Evolutionary conservation across 1,284 basidiomycete genomes (phyloP).

Genomic region (Coniferiporia sulphurascens): DNA sequence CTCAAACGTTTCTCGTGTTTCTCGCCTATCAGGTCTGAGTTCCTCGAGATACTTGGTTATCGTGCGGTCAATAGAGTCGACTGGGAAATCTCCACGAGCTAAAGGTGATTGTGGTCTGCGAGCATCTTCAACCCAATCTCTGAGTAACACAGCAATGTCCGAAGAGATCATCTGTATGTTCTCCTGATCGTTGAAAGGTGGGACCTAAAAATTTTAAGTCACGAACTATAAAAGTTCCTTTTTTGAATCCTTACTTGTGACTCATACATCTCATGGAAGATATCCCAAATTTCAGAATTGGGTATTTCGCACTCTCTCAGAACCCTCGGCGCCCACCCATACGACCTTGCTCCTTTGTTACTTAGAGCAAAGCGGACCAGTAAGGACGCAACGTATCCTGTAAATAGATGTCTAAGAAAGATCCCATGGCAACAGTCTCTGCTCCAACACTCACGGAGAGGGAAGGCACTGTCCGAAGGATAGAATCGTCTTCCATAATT

Average conservation of each 20-base stretch:
- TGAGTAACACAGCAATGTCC: slow-evolving; percentile 70
- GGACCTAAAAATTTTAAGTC: slow-evolving; percentile 45
- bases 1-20: slow-evolving; percentile 63
- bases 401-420: not conserved
- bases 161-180: slow-evolving; percentile 74
- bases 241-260: slow-evolving; percentile 56
- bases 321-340: slow-evolving; percentile 78
- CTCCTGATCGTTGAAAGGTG: slow-evolving; percentile 75
- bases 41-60: slow-evolving; percentile 70
- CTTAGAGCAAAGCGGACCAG: slow-evolving; percentile 67
- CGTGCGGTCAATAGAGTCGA: slow-evolving; percentile 61
- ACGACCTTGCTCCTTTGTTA: slow-evolving; percentile 52
- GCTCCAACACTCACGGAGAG: slow-evolving; percentile 54
- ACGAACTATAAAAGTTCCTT: not conserved
- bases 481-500: slow-evolving; percentile 71
- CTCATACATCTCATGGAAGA: slow-evolving; percentile 83
- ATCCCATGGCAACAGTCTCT: not conserved
- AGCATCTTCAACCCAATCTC: slow-evolving; percentile 73
- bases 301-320: slow-evolving; percentile 75
- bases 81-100: slow-evolving; percentile 62
- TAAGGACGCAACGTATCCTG: slow-evolving; percentile 65
- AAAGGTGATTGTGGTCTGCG: slow-evolving; percentile 57
- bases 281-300: slow-evolving; percentile 76
- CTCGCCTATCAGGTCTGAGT: slow-evolving; percentile 50
- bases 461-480: slow-evolving; percentile 88